A percentile compares a stretch with the other conserved stretches of the same genome.
Evolutionary conservation across 1,284 basidiomycete genomes (phyloP).

Genomic region (Tilletia setariae): DNA sequence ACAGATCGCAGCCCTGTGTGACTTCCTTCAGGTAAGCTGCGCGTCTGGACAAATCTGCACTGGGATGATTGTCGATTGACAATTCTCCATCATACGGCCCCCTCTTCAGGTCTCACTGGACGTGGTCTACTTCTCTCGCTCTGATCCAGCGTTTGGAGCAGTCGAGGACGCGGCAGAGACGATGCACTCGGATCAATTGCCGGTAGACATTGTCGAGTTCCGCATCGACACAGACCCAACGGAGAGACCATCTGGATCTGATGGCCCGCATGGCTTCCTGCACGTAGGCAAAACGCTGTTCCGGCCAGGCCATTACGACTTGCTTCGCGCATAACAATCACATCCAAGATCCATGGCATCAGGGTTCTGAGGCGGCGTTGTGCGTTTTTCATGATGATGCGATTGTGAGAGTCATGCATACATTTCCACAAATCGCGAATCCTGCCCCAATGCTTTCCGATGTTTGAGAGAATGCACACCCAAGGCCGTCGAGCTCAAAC

Average conservation of each 20-base stretch:
- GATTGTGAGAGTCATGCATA: too few species aligned
- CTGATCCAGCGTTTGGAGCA: conserved; percentile 30
- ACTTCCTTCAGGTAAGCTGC: conserved; percentile 28
- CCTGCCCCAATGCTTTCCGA: too few species aligned
- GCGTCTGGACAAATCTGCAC: neutral
- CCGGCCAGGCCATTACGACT: conserved; percentile 41
- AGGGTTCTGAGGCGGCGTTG: too few species aligned
- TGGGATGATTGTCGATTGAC: neutral
- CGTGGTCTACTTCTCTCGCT: conserved; percentile 41
- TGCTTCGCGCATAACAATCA: conserved; percentile 23
- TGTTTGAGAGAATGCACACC: too few species aligned
- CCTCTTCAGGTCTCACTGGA: conserved; percentile 40
- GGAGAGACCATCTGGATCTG: neutral
- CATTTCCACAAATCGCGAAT: too few species aligned
- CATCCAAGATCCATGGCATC: too few species aligned
- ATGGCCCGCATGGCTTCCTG: neutral
- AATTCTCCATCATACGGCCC: neutral
- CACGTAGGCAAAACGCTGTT: conserved; percentile 24
- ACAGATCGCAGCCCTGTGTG: conserved; percentile 45
- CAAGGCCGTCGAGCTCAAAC: too few species aligned
- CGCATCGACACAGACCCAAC: conserved; percentile 31
- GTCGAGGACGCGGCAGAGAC: conserved; percentile 16
- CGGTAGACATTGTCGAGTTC: conserved; percentile 44
- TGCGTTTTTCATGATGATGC: too few species aligned
- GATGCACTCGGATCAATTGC: conserved; percentile 21